A percentile compares a stretch with the other conserved stretches of the same genome.
phyloP scores from a whole-genome alignment of 805 yeast genomes.

The Wickerhamomyces chambardii region DNA sequence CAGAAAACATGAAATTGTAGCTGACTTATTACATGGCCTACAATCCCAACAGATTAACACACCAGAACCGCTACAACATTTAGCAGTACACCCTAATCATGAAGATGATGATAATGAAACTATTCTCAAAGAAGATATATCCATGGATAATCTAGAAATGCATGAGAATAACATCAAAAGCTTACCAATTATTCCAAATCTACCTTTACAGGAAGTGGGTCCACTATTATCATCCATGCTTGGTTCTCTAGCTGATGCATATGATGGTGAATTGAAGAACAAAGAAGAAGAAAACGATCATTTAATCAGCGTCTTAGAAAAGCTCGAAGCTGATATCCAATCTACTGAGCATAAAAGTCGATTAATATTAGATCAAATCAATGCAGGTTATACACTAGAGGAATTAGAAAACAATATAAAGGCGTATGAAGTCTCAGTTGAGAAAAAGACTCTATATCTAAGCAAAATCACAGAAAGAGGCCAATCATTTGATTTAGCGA shows the following conservation, averaged over 20 bases:
- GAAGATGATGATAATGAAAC: conserved; percentile 7
- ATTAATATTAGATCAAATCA: conserved; percentile 16
- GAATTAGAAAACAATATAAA: conserved; percentile 8
- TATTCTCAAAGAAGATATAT: conserved; percentile 3
- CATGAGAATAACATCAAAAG: neutral
- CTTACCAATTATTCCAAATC: conserved; percentile 8
- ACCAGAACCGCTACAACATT: neutral
- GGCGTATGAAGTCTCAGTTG: conserved; percentile 10
- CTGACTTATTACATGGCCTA: conserved; percentile 1
- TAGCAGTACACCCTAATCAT: neutral
- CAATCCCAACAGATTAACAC: conserved; percentile 4
- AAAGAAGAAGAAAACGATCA: conserved; percentile 47
- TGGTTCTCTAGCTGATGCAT: conserved; percentile 38
- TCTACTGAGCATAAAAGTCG: conserved; percentile 21
- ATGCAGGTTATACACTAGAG: conserved; percentile 10
- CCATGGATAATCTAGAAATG: conserved; percentile 9
- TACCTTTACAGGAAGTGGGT: conserved; percentile 17
- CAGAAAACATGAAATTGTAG: neutral
- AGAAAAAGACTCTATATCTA: conserved; percentile 24
- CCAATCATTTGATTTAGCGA: conserved; percentile 54
- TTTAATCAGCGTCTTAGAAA: conserved; percentile 31
- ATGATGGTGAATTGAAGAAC: conserved; percentile 42
- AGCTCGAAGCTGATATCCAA: conserved; percentile 30
- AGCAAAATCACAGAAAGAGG: conserved; percentile 46
- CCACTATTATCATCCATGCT: conserved; percentile 26